Percentiles rank a stretch among this genome's conserved stretches.
These are phyloP conservation scores for Bacterosira constricta DNA, from an alignment of 108 stramenopile species.

Conservation along the genomic window DNA sequence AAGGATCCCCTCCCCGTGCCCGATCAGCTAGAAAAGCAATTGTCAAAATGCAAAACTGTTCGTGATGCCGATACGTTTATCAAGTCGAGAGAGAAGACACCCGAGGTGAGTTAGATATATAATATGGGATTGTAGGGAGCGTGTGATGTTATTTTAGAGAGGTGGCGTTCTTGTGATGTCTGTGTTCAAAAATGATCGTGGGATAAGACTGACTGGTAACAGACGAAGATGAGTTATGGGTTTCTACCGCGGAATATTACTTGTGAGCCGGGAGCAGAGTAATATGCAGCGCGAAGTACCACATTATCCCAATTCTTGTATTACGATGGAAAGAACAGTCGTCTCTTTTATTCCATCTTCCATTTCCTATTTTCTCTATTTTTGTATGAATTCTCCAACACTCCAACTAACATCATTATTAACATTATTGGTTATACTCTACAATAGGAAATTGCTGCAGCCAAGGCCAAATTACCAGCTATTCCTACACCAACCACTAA, in stretches of 20 bases:
- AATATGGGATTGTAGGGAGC: too few relatives aligned
- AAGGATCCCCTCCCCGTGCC: constrained; percentile 52
- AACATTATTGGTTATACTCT: too few relatives aligned
- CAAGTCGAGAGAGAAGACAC: constrained; percentile 51
- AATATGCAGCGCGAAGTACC: too few relatives aligned
- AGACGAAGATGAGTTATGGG: too few relatives aligned
- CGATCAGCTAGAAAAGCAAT: constrained; percentile 50
- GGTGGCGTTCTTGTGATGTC: not conserved
- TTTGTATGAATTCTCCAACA: not conserved
- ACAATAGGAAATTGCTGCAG: constrained; percentile 42
- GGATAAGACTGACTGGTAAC: too few relatives aligned
- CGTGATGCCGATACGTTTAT: constrained; percentile 50
- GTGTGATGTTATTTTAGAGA: too few relatives aligned
- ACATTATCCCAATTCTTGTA: too few relatives aligned
- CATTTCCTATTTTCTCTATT: not conserved
- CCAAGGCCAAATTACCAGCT: constrained; percentile 41
- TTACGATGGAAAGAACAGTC: too few relatives aligned
- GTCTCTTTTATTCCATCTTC: too few relatives aligned
- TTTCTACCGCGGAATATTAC: too few relatives aligned
- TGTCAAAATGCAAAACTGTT: constrained; percentile 50
- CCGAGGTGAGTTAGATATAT: constrained; percentile 15
- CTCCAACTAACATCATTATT: not conserved
- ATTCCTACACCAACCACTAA: constrained; percentile 14
- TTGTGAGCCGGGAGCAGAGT: too few relatives aligned
- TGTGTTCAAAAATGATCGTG: not conserved